Evolutionary conservation across 1,284 basidiomycete species (phyloP).

Genomic region (Cystobasidium pallidum): DNA sequence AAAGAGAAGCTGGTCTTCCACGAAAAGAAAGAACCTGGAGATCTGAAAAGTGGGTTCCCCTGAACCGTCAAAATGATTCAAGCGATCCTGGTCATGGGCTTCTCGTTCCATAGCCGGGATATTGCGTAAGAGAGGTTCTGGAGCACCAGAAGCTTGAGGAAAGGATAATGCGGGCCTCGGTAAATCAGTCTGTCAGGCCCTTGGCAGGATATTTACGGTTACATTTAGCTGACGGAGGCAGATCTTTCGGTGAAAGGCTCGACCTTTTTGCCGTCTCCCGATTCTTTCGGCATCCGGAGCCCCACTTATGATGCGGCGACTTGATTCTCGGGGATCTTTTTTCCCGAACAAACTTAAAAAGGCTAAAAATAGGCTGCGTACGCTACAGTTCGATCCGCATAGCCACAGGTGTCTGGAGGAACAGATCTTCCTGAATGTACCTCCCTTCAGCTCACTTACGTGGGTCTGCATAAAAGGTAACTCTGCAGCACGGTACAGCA

Average conservation of each 20-base stretch:
- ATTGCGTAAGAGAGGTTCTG: neutral
- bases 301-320: neutral
- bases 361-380: neutral
- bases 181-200: neutral
- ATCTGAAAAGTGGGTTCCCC: neutral
- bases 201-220: neutral
- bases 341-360: neutral
- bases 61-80: constrained; percentile 7
- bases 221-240: neutral
- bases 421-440: neutral
- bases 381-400: neutral
- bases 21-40: neutral
- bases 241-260: neutral
- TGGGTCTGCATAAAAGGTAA: too few relatives aligned
- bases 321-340: neutral
- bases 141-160: neutral
- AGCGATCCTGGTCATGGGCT: neutral
- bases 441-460: too few relatives aligned
- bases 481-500: too few relatives aligned
- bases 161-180: neutral
- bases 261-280: neutral
- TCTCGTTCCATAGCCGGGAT: neutral
- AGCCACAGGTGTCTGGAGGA: neutral
- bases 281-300: neutral
- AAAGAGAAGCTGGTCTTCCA: neutral